These are phyloP conservation scores for Neocatenulostroma microsporum DNA, from an alignment of 2,329 filamentous ascomycete species.

Conservation along the genomic window DNA sequence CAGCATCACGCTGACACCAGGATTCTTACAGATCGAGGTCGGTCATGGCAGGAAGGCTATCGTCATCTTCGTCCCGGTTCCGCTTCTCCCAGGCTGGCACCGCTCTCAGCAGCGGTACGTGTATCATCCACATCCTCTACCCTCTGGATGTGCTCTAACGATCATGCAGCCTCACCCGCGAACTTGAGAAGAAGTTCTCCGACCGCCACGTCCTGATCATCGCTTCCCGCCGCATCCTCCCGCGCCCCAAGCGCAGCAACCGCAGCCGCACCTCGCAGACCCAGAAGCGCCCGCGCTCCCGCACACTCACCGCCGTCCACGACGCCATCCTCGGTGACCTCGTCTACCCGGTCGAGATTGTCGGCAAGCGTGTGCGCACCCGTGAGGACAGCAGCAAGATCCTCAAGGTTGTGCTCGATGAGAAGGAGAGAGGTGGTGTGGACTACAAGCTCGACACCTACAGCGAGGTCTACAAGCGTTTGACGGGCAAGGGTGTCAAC, in stretches of 20 bases:
- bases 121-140: constrained; percentile 5
- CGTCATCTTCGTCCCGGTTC: constrained; percentile 99
- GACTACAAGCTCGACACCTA: constrained; percentile 99
- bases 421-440: constrained; percentile 99
- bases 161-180: constrained; percentile 75
- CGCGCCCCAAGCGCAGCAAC: constrained; percentile 96
- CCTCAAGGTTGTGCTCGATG: constrained; percentile 97
- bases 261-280: constrained; percentile 93
- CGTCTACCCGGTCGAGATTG: constrained; percentile 99
- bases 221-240: constrained; percentile 95
- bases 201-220: constrained; percentile 99
- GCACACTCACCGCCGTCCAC: constrained; percentile 97
- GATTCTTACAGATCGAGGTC: constrained; percentile 84
- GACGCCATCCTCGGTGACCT: constrained; percentile 96
- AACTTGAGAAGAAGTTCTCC: constrained; percentile 99
- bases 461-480: constrained; percentile 96
- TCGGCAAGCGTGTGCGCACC: constrained; percentile 97
- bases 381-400: constrained; percentile 98
- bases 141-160: too few species aligned
- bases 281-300: constrained; percentile 97
- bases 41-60: constrained; percentile 99
- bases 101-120: constrained; percentile 98
- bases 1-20: constrained; percentile 49
- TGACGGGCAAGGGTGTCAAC: constrained; percentile 91
- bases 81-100: constrained; percentile 97